These are phyloP conservation scores for Monilinia polystroma DNA, from an alignment of 2,329 filamentous ascomycete species.

Conservation along the genomic window DNA sequence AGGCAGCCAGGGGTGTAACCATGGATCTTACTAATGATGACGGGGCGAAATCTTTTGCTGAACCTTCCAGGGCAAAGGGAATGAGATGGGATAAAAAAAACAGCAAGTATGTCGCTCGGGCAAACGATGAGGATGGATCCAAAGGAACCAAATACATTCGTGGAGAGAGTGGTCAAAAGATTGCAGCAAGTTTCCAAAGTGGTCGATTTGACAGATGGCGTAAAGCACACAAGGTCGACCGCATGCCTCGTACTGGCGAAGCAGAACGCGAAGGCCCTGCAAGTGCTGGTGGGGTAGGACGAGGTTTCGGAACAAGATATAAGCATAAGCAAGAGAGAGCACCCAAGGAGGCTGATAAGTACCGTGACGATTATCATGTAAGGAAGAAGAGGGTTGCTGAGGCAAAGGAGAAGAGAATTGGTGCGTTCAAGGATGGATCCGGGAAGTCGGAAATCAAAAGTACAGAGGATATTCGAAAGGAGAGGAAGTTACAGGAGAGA, in stretches of 20 bases:
- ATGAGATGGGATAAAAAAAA: slow-evolving; percentile 97
- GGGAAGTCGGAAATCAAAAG: slow-evolving; percentile 79
- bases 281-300: slow-evolving; percentile 39
- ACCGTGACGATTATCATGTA: slow-evolving; percentile 83
- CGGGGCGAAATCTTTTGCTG: slow-evolving; percentile 72
- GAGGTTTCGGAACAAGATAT: slow-evolving; percentile 58
- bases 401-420: slow-evolving; percentile 80
- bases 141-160: slow-evolving; percentile 70
- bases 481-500: slow-evolving; percentile 72
- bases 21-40: slow-evolving; percentile 96
- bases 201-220: slow-evolving; percentile 94
- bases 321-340: slow-evolving; percentile 85
- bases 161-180: slow-evolving; percentile 93
- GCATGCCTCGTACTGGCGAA: slow-evolving; percentile 80
- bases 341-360: slow-evolving; percentile 92
- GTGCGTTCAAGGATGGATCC: slow-evolving; percentile 68
- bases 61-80: slow-evolving; percentile 66
- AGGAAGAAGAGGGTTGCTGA: slow-evolving; percentile 88
- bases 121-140: slow-evolving; percentile 93
- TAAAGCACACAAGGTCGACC: slow-evolving; percentile 76
- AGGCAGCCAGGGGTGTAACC: slow-evolving; percentile 79
- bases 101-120: slow-evolving; percentile 88
- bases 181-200: slow-evolving; percentile 88
- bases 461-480: slow-evolving; percentile 80
- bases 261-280: slow-evolving; percentile 54